These are phyloP conservation scores for Alnus glutinosa DNA, from an alignment of 306 rosid genomes.

Conservation along the genomic window DNA sequence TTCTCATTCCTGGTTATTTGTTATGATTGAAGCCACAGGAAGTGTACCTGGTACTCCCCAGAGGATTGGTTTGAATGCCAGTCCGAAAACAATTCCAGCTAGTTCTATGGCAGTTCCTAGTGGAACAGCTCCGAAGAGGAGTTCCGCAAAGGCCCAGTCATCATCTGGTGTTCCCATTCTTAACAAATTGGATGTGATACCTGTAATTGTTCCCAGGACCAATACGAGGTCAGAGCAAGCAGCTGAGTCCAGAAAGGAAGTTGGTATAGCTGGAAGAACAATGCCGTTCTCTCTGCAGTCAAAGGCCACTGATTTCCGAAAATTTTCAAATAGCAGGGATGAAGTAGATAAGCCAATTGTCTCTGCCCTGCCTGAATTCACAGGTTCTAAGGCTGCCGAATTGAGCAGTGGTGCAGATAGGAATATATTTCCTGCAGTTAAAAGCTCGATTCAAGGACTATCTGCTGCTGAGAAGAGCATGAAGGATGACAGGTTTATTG, in stretches of 20 bases:
- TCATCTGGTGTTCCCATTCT: slow-evolving; percentile 48
- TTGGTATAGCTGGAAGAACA: slow-evolving; percentile 63
- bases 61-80: slow-evolving; percentile 64
- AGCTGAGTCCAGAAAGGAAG: slow-evolving; percentile 79
- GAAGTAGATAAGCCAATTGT: slow-evolving; percentile 63
- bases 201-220: slow-evolving; percentile 92
- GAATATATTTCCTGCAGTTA: slow-evolving; percentile 51
- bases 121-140: slow-evolving; percentile 63
- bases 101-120: slow-evolving; percentile 61
- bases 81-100: slow-evolving; percentile 56
- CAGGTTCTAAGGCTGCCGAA: slow-evolving; percentile 54
- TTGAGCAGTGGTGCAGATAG: slow-evolving; percentile 50
- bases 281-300: slow-evolving; percentile 65
- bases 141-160: slow-evolving; percentile 58
- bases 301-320: slow-evolving; percentile 64
- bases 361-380: slow-evolving; percentile 56
- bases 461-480: slow-evolving; percentile 42
- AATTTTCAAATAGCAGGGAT: slow-evolving; percentile 59
- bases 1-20: slow-evolving; percentile 36
- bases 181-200: slow-evolving; percentile 74
- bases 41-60: slow-evolving; percentile 91
- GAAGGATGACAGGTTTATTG: slow-evolving; percentile 44
- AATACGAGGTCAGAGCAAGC: slow-evolving; percentile 62
- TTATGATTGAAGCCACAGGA: slow-evolving; percentile 80
- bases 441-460: slow-evolving; percentile 59